Conservation (phyloP, 306 rosid genomes). For the Sesbania bispinosa region DNA sequence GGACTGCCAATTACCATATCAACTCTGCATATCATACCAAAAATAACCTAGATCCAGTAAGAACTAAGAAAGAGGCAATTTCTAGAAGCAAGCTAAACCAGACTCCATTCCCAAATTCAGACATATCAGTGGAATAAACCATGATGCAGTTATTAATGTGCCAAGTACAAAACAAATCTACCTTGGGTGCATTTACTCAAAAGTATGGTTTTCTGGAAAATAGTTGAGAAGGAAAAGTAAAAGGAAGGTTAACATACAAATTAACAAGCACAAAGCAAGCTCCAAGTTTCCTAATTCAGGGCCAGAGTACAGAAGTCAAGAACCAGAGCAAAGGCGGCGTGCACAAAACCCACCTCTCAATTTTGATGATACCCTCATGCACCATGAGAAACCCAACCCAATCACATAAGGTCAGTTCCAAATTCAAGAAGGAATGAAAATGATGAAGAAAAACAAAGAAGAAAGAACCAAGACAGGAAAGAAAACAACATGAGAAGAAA, state of each 20-base stretch:
- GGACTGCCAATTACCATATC: slow-evolving; percentile 34
- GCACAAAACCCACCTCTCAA: background rate
- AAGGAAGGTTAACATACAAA: too few relatives aligned
- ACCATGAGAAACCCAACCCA: background rate
- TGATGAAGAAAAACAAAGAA: background rate
- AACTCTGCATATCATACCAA: slow-evolving; percentile 40
- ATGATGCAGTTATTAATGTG: too few relatives aligned
- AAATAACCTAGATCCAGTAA: slow-evolving; percentile 23
- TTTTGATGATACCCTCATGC: slow-evolving; percentile 18
- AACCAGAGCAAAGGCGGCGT: background rate
- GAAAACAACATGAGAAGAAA: background rate
- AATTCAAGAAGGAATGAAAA: background rate
- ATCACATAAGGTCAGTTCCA: background rate
- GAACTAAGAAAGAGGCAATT: slow-evolving; percentile 17
- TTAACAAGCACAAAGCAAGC: background rate
- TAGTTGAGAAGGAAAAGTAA: background rate
- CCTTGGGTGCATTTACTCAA: background rate
- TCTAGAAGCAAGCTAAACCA: background rate
- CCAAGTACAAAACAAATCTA: background rate
- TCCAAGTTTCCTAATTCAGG: background rate
- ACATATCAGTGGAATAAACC: background rate
- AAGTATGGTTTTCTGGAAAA: background rate
- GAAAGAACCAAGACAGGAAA: background rate
- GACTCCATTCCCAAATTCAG: slow-evolving; percentile 3
- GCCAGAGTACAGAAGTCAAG: background rate